Conservation (phyloP, 192 early-diverging fungal species). For the Coemansia sp. region DNA sequence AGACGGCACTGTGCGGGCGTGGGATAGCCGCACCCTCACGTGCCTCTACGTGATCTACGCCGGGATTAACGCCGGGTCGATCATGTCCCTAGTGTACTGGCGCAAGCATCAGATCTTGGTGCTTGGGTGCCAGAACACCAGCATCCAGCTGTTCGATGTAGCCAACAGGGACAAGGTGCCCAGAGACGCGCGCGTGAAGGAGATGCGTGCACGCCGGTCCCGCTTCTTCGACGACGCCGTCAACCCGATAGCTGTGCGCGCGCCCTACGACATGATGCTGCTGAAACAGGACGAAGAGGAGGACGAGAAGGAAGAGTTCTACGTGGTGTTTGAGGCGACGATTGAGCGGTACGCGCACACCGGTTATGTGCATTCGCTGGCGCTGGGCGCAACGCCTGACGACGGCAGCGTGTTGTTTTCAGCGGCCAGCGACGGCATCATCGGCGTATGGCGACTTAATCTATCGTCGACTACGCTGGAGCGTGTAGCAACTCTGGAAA, state of each 20-base stretch:
- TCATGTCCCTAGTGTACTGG: constrained; percentile 67
- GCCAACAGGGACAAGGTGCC: constrained; percentile 13
- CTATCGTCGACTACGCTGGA: background rate
- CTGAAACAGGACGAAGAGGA: constrained; percentile 22
- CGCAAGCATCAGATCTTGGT: constrained; percentile 56
- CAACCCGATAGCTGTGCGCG: constrained; percentile 20
- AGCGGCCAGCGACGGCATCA: constrained; percentile 70
- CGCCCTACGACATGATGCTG: constrained; percentile 14
- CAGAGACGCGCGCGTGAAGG: constrained; percentile 9
- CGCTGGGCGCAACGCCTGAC: constrained; percentile 55
- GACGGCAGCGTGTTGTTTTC: constrained; percentile 28
- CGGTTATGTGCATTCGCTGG: constrained; percentile 69
- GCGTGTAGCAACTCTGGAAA: constrained; percentile 31
- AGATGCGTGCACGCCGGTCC: constrained; percentile 27
- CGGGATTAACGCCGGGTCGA: constrained; percentile 68
- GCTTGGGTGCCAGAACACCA: constrained; percentile 77
- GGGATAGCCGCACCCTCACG: constrained; percentile 62
- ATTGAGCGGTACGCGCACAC: constrained; percentile 66
- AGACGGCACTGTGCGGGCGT: constrained; percentile 72
- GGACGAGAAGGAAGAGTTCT: constrained; percentile 16
- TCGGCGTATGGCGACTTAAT: constrained; percentile 54
- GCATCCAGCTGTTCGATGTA: constrained; percentile 61
- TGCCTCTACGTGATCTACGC: constrained; percentile 65
- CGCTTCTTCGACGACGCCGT: constrained; percentile 40
- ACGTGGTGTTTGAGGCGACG: constrained; percentile 59